Evolutionary conservation across 1,284 basidiomycete genomes (phyloP), one percentile per base, ranked within the genome.

Genomic region (Trichosporon ovoides): DNA sequence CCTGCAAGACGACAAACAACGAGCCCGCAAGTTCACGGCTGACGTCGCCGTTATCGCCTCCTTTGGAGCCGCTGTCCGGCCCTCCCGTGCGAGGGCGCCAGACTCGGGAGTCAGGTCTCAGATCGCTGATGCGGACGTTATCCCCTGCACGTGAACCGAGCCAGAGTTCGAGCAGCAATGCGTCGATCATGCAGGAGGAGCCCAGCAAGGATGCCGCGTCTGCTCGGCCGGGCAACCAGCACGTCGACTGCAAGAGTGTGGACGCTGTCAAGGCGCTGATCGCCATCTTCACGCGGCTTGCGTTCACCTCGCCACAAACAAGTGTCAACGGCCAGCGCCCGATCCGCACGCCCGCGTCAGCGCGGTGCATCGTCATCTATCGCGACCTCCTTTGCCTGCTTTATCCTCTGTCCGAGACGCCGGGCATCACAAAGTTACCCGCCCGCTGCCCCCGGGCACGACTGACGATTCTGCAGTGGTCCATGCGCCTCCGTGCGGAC

Each of bases 401-500:
- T 18, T 75, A 70, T 16, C 72, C 73, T 1, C 57, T 66, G 18
- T 63, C 61, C 24, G 57, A 69, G 59, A 56, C 58, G 33, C 61
- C 59, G 16, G 60, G 50, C n/a, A 57, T 52, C 50, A 57, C 68
- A 53, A 63, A 62, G 38, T 62, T 74, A 18, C 70, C 73, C 2
- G 75, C 77, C 16, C 63, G 69, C 24, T 87, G 86, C 31, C 75
- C 83, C 0, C 80, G 82, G 18, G 86, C 88, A 0, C 81, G 91
- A 22, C 75, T 98, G 16, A 80, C 84, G 3, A 83, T 88, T 2
- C 79, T 98, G 10, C 91, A 95, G 70, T 96, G 94, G 81, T 74
- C 96, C 59, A 85, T 94, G 79, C 86, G 92, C 12, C 80, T 98
- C 20, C 83, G 96, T 52, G 92, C 91, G 1, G 94, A 97, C 72